Conservation (phyloP, 2,329 filamentous ascomycete genomes). For the Didymella segeticola region DNA sequence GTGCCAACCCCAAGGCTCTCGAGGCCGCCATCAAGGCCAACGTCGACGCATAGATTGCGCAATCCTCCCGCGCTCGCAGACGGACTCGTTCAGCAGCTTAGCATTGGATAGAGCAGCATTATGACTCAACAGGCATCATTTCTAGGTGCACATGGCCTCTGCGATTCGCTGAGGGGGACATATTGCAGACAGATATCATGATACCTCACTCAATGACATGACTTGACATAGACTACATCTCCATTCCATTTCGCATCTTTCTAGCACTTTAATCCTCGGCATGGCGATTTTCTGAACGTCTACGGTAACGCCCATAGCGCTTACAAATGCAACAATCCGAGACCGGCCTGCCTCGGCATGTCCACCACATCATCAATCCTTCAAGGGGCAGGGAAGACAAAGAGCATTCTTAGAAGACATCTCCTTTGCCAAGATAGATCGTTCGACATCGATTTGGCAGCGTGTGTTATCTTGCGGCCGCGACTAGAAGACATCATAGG, state of each 20-base stretch:
- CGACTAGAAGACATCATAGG: too few species aligned
- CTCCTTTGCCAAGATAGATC: neutral
- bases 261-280: neutral
- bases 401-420: neutral
- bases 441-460: neutral
- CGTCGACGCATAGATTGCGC: conserved; percentile 29
- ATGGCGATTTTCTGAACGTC: neutral
- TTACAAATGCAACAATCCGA: conserved; percentile 17
- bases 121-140: conserved; percentile 10
- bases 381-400: neutral
- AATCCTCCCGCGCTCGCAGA: neutral
- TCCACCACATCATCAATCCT: neutral
- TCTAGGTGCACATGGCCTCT: conserved; percentile 11
- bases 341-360: conserved; percentile 14
- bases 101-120: conserved; percentile 13
- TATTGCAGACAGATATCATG: conserved; percentile 22
- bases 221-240: conserved; percentile 8
- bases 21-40: conserved; percentile 58
- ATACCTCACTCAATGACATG: conserved; percentile 27
- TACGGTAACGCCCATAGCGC: neutral
- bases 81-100: conserved; percentile 17
- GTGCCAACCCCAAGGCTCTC: conserved; percentile 78
- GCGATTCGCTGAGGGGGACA: conserved; percentile 4
- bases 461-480: too few species aligned
- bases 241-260: neutral